phyloP scores from a whole-genome alignment of 2,329 filamentous ascomycete species.

The Atkinsonella texensis region DNA sequence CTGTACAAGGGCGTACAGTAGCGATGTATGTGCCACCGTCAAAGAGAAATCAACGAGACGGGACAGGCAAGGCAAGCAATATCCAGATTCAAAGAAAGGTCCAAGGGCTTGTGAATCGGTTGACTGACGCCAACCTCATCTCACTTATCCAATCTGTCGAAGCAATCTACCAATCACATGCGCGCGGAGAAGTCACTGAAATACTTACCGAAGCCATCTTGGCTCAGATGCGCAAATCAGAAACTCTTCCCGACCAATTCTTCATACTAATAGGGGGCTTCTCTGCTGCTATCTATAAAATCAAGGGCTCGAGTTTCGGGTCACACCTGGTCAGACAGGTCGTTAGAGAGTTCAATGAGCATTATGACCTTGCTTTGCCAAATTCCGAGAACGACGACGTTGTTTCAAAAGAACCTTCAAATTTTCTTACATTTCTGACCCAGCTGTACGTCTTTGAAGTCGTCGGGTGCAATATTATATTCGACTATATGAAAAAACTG shows the following conservation, averaged over 20 bases:
- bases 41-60: slow-evolving; percentile 43
- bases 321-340: slow-evolving; percentile 72
- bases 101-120: slow-evolving; percentile 81
- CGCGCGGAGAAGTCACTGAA: slow-evolving; percentile 79
- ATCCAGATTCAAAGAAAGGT: slow-evolving; percentile 63
- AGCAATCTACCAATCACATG: slow-evolving; percentile 68
- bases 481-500: slow-evolving; percentile 79
- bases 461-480: slow-evolving; percentile 69
- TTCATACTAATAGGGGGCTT: slow-evolving; percentile 86
- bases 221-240: slow-evolving; percentile 66
- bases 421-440: slow-evolving; percentile 71
- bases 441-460: slow-evolving; percentile 90
- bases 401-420: slow-evolving; percentile 36
- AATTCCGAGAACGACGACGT: slow-evolving; percentile 26
- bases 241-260: slow-evolving; percentile 74
- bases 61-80: slow-evolving; percentile 54
- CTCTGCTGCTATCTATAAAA: slow-evolving; percentile 73
- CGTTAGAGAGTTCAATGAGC: slow-evolving; percentile 60
- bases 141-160: slow-evolving; percentile 76
- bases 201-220: slow-evolving; percentile 67
- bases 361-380: slow-evolving; percentile 38
- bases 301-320: slow-evolving; percentile 79
- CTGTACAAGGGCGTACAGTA: slow-evolving; percentile 33
- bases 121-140: slow-evolving; percentile 82
- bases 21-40: slow-evolving; percentile 87